These are phyloP conservation scores for Populus deltoides DNA, from an alignment of 345 rosid genomes.

Conservation along the genomic window DNA sequence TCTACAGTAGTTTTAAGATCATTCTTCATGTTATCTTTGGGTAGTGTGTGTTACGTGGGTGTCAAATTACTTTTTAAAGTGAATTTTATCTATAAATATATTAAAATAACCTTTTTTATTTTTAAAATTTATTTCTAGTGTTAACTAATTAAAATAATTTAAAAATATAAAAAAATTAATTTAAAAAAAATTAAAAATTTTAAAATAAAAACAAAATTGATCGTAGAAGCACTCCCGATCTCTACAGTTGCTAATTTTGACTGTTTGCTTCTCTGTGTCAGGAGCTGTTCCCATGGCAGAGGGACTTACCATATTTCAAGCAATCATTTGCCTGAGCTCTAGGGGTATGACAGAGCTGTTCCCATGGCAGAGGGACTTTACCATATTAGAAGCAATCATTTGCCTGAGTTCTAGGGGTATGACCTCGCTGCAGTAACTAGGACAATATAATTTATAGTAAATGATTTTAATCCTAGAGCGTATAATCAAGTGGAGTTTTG, in stretches of 20 bases:
- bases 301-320: neutral
- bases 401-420: neutral
- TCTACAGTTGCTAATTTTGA: conserved; percentile 28
- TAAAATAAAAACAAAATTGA: too few relatives aligned
- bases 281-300: conserved; percentile 7
- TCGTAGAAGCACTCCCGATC: neutral
- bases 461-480: neutral
- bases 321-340: neutral
- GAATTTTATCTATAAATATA: too few relatives aligned
- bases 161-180: too few relatives aligned
- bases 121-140: too few relatives aligned
- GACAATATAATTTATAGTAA: neutral
- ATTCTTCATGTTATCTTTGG: neutral
- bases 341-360: neutral
- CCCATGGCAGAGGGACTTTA: too few relatives aligned
- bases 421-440: neutral
- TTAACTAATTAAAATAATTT: too few relatives aligned
- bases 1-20: too few relatives aligned
- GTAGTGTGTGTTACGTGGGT: neutral
- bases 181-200: too few relatives aligned
- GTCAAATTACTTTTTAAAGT: too few relatives aligned
- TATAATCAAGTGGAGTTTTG: neutral
- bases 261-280: conserved; percentile 2
- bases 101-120: too few relatives aligned
- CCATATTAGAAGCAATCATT: neutral